Conservation (phyloP, 2,329 filamentous ascomycete genomes). For the Coleophoma eucalyptorum region DNA sequence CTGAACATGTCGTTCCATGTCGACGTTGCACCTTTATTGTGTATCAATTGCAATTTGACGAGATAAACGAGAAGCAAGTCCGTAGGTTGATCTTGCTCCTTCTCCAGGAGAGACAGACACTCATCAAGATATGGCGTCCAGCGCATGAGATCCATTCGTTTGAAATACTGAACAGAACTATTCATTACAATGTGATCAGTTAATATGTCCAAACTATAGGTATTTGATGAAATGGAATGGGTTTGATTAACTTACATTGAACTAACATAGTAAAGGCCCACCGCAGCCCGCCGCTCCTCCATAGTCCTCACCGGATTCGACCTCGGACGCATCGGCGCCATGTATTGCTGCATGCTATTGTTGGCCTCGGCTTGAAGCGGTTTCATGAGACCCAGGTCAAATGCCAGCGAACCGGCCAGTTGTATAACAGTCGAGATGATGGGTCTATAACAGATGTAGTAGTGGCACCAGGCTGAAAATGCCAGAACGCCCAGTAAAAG, state of each 20-base stretch:
- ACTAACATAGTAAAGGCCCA: constrained; percentile 4
- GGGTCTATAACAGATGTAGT: neutral
- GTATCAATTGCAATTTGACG: constrained; percentile 3
- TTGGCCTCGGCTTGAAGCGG: neutral
- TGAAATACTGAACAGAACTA: constrained; percentile 6
- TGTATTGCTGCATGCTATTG: neutral
- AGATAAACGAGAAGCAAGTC: constrained; percentile 4
- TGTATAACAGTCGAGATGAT: constrained; percentile 8
- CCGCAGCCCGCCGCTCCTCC: constrained; percentile 7
- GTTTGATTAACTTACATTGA: constrained; percentile 4
- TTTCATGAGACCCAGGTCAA: constrained; percentile 12
- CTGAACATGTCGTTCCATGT: neutral
- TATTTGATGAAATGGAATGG: neutral
- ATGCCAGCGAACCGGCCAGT: constrained; percentile 8
- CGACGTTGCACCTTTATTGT: neutral
- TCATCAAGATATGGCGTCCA: constrained; percentile 10
- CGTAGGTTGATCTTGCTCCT: constrained; percentile 4
- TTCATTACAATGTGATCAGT: neutral
- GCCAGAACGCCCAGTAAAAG: constrained; percentile 10
- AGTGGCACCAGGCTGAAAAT: constrained; percentile 12
- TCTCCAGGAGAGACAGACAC: constrained; percentile 4
- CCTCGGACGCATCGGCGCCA: constrained; percentile 1
- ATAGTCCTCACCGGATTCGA: constrained; percentile 1
- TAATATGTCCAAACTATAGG: neutral
- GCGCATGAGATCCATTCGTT: constrained; percentile 7